Evolutionary conservation across 352 stramenopile species (phyloP), one percentile per base, ranked within the genome.

Genomic region (Globisporangium paddicum): DNA sequence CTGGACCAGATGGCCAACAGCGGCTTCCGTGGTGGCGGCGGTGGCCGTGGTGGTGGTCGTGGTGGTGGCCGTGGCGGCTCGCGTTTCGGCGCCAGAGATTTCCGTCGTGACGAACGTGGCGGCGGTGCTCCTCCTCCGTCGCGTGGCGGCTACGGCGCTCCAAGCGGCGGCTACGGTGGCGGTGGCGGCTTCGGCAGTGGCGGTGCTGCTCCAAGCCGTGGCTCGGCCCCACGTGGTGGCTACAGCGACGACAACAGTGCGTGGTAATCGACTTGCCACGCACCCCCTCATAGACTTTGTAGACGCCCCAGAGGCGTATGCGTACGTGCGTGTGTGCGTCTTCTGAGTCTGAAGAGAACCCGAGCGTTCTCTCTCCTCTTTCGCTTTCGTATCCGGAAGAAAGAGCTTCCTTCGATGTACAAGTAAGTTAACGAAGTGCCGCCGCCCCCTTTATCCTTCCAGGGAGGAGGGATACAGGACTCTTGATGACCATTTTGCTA

Each of bases 1-100:
- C 67, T 99, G 41, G 95, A 96, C 62, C 88, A 98, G 67, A 98
- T 98, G 93, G 90, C 82, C 30, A 85, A 81, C 68, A 96, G 81
- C 58, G 72, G 71, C 34, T 86, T 63, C 71, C 75, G 81, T 67
- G 81, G 89, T 34, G 79, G 84, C 40, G 69, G 84, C 28, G 58
- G 75, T 30, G 58, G 75, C 32, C 37, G 86, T 53, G 53, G 77
- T 38, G 67, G 80, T 58, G 63, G 82, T 49, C 56, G 82, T 23
- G 63, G 87, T 59, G 61, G 82, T 28, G 68, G 81, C 62, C 69
- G 83, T 49, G 75, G 86, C 21, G 65, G 77, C 64, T 88, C 75
- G 14, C 76, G 75, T 70, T 97, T 96, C 61, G 90, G 87, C 57
- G 90, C 87, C 34, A 72, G 76, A 58, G 90, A 97, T 78, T 95